Evolutionary conservation across 768 basidiomycete genomes (phyloP), one percentile per base, ranked within the genome.

Genomic region (Royoungia palumana): DNA sequence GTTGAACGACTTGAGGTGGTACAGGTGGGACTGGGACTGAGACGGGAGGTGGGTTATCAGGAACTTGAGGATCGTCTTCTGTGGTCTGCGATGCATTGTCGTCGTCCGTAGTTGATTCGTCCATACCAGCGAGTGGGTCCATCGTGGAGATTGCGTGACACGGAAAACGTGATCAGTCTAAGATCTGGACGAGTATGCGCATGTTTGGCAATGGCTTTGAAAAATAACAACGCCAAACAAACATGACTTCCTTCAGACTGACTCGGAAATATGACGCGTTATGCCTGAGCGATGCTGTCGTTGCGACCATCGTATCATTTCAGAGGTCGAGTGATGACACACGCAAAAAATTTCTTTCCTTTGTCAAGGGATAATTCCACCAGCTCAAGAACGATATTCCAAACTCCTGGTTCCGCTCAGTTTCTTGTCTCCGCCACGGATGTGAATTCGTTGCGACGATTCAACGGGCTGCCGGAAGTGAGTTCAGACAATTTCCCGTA

Each of bases 71-170:
- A 47, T 91, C 89, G 54, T 91, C 89, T 67, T 91, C 89, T 4
- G 89, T 91, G 1, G 87, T 87, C 58, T 91, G 87, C 6, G 88
- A 91, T 2, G 83, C 83, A 25, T 79, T 82, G 57, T 89, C 78
- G 42, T 79, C 77, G 49, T 78, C 77, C 5, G 76, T 74, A 0
- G 75, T 73, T 2, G 76, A 76, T 46, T 78, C 75, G 24, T 78
- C 76, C 49, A 59, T 54, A 10, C 46, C 58, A 14, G 60, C 57
- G 12, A 41, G 50, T 8, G 59, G 55, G 17, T 65, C 61, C 52
- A 59, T 64, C 22, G 16, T 28, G 28, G 28, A 12, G 28, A 28
- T 28, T 28, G 28, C 28, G 13, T 10, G 28, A 28, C 5, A 28
- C 28, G 13, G 13, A 28, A 28, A 28, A 28, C 28, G 28, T 12